phyloP scores from a whole-genome alignment of 23 red algal species.

The Gracilaria caudata region DNA sequence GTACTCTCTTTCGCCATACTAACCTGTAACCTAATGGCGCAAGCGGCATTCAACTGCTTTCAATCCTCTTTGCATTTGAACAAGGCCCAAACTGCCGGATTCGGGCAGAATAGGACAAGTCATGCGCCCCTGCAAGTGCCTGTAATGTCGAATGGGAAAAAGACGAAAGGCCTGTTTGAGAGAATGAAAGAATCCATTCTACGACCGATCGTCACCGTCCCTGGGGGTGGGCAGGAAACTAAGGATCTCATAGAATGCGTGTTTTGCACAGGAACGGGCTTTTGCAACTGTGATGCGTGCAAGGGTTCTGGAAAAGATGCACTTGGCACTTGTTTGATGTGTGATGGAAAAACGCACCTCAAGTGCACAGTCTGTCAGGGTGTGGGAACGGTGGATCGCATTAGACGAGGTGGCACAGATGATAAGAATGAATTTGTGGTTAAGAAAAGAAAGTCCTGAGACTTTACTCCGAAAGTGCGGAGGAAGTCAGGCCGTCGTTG shows the following conservation, averaged over 20 bases:
- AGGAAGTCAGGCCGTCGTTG: too few species aligned
- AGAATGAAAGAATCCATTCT: constrained; percentile 41
- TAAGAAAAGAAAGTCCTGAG: constrained; percentile 50
- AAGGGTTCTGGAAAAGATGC: constrained; percentile 43
- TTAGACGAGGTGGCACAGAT: constrained; percentile 65
- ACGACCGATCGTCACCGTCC: constrained; percentile 41
- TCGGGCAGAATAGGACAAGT: background rate
- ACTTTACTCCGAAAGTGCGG: too few species aligned
- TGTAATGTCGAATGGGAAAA: background rate
- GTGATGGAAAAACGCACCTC: constrained; percentile 32
- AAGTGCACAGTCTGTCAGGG: constrained; percentile 59
- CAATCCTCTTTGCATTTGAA: background rate
- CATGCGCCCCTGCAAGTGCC: background rate
- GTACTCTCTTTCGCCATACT: too few species aligned
- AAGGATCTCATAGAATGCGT: constrained; percentile 39
- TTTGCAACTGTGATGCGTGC: constrained; percentile 50
- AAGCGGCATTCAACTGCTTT: background rate
- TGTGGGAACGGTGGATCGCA: constrained; percentile 67
- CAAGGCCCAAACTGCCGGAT: background rate
- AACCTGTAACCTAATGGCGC: too few species aligned
- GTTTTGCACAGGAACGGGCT: constrained; percentile 50
- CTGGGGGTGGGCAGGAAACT: constrained; percentile 21
- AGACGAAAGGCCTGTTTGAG: constrained; percentile 16
- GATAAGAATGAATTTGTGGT: constrained; percentile 41
- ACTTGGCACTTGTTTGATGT: constrained; percentile 74